Base-by-base conservation (phyloP, 371 early-diverging fungal species). In the Syncephalastrum contaminatum region DNA sequence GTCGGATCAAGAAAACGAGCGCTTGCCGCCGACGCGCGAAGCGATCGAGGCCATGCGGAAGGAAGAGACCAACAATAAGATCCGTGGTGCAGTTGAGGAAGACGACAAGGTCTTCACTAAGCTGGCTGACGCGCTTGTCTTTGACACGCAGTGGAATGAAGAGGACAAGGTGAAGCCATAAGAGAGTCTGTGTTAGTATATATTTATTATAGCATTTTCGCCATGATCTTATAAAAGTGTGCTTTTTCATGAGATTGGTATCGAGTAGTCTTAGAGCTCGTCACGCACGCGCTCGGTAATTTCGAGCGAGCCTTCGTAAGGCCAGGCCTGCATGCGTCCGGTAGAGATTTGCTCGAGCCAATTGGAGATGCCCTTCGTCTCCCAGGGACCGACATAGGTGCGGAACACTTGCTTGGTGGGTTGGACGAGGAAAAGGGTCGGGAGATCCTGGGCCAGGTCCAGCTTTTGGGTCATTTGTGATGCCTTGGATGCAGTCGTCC, bases 1-100 rank as follows among this genome's bases (percentile, higher is more conserved):
- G 16, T 89, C 88, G 20, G 97, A 98, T 72, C 67, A 81, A 16
- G 91, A 94, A 49, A 98, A 98, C 66, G 98, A 98, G 67, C 84
- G 89, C 14, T 63, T 97, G 46, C 98, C 98, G 18, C 96, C 96
- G 14, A 70, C 79, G 6, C 81, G 85, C 61, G 80, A 67, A 59
- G 80, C 74, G 41, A 73, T 69, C 36, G 78, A 71, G 20, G 72
- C 70, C 43, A 69, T 73, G 51, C 66, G 67, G 21, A 81, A 76
- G 54, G 81, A 83, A 27, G 44, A 58, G 48, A 73, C 73, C 14
- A 72, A 66, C 10, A 71, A 73, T 43, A 81, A 72, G 24, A 43
- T 77, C 12, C 52, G 68, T 43, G 75, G 69, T 48, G 81, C 83
- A 25, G 67, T 66, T 15, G 63, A 72, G 18, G 65, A 73, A 53